A percentile compares a stretch with the other conserved stretches of the same genome.
Evolutionary conservation across 2,329 filamentous ascomycete species (phyloP).

Genomic region (Dothideomycetes sp.): DNA sequence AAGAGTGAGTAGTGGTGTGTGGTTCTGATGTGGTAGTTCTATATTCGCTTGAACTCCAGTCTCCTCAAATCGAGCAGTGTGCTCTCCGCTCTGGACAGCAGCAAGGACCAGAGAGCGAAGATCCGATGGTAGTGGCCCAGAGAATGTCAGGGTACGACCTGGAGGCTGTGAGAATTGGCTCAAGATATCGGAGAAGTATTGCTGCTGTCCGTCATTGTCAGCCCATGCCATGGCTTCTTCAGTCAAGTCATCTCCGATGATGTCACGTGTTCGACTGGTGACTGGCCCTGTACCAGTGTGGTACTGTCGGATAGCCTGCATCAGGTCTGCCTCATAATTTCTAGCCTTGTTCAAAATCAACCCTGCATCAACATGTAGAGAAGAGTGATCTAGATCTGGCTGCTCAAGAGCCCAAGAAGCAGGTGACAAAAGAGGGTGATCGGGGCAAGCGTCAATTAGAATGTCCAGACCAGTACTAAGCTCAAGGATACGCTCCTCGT

Average conservation of each 20-base stretch:
- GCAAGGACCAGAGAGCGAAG: background rate
- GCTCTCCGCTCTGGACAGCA: too few species aligned
- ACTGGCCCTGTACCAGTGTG: background rate
- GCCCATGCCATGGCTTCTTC: conserved; percentile 27
- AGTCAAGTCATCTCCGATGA: background rate
- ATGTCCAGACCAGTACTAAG: conserved; percentile 2
- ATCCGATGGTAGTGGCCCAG: background rate
- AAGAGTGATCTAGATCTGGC: background rate
- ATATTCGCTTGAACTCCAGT: background rate
- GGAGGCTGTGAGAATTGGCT: conserved; percentile 1
- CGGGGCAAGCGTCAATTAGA: background rate
- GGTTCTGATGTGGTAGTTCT: background rate
- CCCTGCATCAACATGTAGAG: background rate
- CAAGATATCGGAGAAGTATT: conserved; percentile 12
- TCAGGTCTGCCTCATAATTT: conserved; percentile 9
- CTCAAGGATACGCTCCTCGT: conserved; percentile 4
- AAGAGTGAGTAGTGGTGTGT: background rate
- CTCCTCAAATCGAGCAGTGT: too few species aligned
- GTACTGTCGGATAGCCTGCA: conserved; percentile 4
- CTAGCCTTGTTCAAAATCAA: conserved; percentile 6
- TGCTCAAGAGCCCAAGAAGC: conserved; percentile 2
- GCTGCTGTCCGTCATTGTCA: conserved; percentile 49
- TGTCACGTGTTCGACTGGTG: background rate
- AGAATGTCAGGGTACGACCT: background rate
- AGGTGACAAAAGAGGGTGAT: conserved; percentile 5